Evolutionary conservation across 148 eudicot genomes (phyloP).

Genomic region (Camellia japonica): DNA sequence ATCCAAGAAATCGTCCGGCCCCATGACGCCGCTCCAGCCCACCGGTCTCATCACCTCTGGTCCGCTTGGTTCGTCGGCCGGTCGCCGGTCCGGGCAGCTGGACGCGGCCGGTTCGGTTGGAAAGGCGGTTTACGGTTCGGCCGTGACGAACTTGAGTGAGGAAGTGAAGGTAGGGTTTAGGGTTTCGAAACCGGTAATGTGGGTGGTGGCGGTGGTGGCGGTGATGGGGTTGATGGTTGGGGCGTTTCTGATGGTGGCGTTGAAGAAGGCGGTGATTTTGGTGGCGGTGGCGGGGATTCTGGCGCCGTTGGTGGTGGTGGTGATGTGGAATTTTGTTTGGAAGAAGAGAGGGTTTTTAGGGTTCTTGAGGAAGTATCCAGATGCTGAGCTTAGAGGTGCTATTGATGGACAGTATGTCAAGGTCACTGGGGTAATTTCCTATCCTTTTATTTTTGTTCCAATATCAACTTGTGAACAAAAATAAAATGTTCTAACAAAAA

Average conservation of each 20-base stretch:
- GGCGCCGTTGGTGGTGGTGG: constrained; percentile 36
- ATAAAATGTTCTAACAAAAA: too few species aligned
- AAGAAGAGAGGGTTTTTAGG: constrained; percentile 49
- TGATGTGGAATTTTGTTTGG: constrained; percentile 66
- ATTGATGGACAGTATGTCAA: constrained; percentile 91
- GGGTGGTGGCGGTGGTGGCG: constrained; percentile 63
- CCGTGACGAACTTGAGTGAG: constrained; percentile 64
- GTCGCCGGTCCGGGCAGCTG: constrained; percentile 47
- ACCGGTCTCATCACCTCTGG: constrained; percentile 92
- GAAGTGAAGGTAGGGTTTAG: constrained; percentile 55
- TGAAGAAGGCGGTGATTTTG: constrained; percentile 57
- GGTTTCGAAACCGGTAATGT: constrained; percentile 69
- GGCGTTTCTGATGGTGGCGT: constrained; percentile 65
- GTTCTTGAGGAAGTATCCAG: constrained; percentile 53
- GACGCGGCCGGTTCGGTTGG: constrained; percentile 25
- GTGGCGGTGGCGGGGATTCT: constrained; percentile 63
- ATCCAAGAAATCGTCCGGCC: constrained; percentile 55
- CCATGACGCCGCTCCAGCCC: constrained; percentile 55
- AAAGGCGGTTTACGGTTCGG: constrained; percentile 61
- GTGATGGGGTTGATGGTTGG: constrained; percentile 80
- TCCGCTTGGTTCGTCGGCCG: constrained; percentile 42
- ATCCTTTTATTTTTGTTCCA: background rate
- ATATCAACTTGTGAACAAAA: background rate
- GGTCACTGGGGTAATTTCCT: constrained; percentile 84
- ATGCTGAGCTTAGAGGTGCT: constrained; percentile 87